A percentile compares a stretch with the other conserved stretches of the same genome.
Evolutionary conservation across 768 basidiomycete species (phyloP).

Genomic region (Rhizopogon vinicolor): DNA sequence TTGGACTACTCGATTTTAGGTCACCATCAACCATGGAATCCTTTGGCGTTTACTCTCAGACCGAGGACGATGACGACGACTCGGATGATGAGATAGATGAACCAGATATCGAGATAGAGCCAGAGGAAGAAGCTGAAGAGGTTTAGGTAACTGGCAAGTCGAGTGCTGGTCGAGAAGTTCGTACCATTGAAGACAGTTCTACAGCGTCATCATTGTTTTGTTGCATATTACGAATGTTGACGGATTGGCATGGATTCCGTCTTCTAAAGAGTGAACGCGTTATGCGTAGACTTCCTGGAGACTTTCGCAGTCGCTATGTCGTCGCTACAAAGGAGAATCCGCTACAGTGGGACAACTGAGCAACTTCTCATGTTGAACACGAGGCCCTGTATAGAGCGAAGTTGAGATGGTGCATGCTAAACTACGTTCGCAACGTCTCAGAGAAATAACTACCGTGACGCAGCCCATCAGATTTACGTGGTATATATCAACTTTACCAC

Average conservation of each 20-base stretch:
- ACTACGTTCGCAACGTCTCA: no score
- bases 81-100: background rate
- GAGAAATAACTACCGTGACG: no score
- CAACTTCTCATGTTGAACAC: no score
- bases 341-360: no score
- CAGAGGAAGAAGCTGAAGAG: background rate
- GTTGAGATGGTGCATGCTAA: no score
- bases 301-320: no score
- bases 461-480: no score
- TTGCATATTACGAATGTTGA: background rate
- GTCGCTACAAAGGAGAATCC: no score
- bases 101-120: background rate
- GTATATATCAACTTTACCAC: no score
- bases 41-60: background rate
- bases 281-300: no score
- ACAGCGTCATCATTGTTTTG: background rate
- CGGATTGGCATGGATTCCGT: background rate
- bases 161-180: background rate
- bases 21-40: background rate
- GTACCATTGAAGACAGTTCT: background rate
- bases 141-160: background rate
- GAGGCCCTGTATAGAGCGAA: no score
- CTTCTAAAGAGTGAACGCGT: no score
- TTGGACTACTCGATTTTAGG: background rate
- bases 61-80: slow-evolving; percentile 1